phyloP scores from a whole-genome alignment of 2,329 filamentous ascomycete species.

The Pestalotiopsis fici region DNA sequence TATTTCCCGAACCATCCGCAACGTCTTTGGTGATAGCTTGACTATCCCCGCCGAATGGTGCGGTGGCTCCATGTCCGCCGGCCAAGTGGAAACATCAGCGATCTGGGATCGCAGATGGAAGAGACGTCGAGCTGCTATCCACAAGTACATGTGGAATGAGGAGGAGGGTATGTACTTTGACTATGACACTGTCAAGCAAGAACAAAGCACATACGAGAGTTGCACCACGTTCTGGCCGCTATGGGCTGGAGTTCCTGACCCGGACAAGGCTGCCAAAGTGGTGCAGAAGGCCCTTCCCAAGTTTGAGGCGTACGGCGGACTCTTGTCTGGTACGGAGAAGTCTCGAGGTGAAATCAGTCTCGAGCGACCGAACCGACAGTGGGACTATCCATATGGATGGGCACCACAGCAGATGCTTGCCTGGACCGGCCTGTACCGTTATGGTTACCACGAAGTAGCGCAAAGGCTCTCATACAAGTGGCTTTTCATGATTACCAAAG shows the following conservation, averaged over 20 bases:
- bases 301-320: slow-evolving; percentile 84
- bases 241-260: slow-evolving; percentile 88
- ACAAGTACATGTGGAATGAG: slow-evolving; percentile 94
- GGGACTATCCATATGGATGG: slow-evolving; percentile 99
- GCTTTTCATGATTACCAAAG: slow-evolving; percentile 98
- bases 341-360: slow-evolving; percentile 80
- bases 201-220: slow-evolving; percentile 83
- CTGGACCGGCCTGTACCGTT: slow-evolving; percentile 89
- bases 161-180: slow-evolving; percentile 96
- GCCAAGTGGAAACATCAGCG: slow-evolving; percentile 78
- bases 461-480: slow-evolving; percentile 92
- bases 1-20: slow-evolving; percentile 84
- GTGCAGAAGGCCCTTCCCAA: slow-evolving; percentile 80
- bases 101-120: slow-evolving; percentile 89
- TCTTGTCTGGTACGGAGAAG: slow-evolving; percentile 86
- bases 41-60: slow-evolving; percentile 83
- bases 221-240: slow-evolving; percentile 97
- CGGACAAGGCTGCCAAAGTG: slow-evolving; percentile 81
- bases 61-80: slow-evolving; percentile 63
- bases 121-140: slow-evolving; percentile 80
- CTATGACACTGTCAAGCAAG: slow-evolving; percentile 82
- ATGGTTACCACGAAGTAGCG: slow-evolving; percentile 88
- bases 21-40: slow-evolving; percentile 80
- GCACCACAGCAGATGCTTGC: slow-evolving; percentile 98
- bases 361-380: slow-evolving; percentile 89